Evolutionary conservation across 345 rosid species (phyloP), one percentile per base, ranked within the genome.

Genomic region (Bretschneidera sinensis): DNA sequence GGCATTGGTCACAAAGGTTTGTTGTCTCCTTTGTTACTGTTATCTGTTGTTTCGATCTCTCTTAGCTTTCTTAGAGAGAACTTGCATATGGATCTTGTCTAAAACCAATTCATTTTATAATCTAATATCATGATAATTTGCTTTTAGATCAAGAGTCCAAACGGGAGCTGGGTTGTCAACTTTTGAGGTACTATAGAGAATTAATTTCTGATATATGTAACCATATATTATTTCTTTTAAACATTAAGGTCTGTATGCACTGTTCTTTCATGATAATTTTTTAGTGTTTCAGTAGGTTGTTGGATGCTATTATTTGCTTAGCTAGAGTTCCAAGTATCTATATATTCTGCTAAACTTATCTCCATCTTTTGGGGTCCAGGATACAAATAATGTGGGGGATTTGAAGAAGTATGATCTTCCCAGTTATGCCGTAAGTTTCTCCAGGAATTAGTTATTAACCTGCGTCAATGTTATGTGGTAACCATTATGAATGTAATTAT

Each of bases 381-480:
- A 80, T 51, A 52, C 77, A 20, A 76, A 75, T 71, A 63, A 59
- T 55, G 66, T 60, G 17, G 47, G 57, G 5, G 83, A 68, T 64
- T 63, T 83, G n/a, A 85, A 79, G 79, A 85, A 64, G 72, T 78
- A 72, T 25, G 90, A 83, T 69, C 86, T 88, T 68, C 96, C 92
- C 24, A 80, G 92, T 55, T 86, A 72, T 77, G 96, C 92, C 61
- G 96, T 88, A 73, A 78, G 95, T 78, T 68, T 18, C 21, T 55
- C 18, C 56, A 14, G n/a, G n/a, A n/a, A n/a, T n/a, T n/a, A n/a
- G n/a, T n/a, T 19, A 4, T 43, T 31, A 7, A 16, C 24, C 47
- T 34, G 39, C 23, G 62, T 47, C 25, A 13, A 14, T 18, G 17
- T 5, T 0, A n/a, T n/a, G n/a, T n/a, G n/a, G n/a, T n/a, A 17